Evolutionary conservation across 768 basidiomycete species (phyloP), one percentile per base, ranked within the genome.

Genomic region (Dictyophora rubrovolvata): DNA sequence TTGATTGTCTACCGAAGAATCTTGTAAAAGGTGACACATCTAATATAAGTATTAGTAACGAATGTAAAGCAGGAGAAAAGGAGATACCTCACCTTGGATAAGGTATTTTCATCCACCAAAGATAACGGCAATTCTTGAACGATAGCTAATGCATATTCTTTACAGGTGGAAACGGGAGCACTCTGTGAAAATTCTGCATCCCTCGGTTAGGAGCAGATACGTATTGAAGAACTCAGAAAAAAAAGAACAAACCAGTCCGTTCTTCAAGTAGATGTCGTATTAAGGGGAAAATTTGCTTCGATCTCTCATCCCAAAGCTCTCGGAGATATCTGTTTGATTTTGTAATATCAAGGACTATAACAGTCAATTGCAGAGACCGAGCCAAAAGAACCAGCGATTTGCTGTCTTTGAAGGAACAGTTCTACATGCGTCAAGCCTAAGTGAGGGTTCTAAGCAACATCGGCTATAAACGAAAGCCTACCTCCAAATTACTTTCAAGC

Each of bases 401-500:
- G 18, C 77, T 71, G 34, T 93, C 87, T 5, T 74, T 72, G 17
- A 87, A 73, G 0, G 81, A 78, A 22, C 80, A 79, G 48, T 75
- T 79, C 90, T 90, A 51, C 17, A 55, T 1, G 55, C 36, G 52
- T 56, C 33, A 62, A 18, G 6, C 18, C 53, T 36, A 37, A 23
- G 7, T 20, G 18, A 35, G n/a, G 0, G 16, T 22, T 48, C n/a
- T 33, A 48, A 55, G 54, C 33, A 20, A 21, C 50, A 28, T n/a
- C 5, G 10, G 14, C n/a, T n/a, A 2, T 18, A 14, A 22, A 47
- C 28, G 6, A 16, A 22, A 16, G 65, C 78, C 48, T 58, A 92
- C 92, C 80, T 97, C 94, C 2, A 98, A 75, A 65, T 89, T 90
- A 60, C 77, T 87, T 69, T 95, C 93, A 12, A 95, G 67, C 16